Evolutionary conservation across 2,329 filamentous ascomycete genomes (phyloP), one percentile per base, ranked within the genome.

Genomic region (Lachnellula subtilissima): DNA sequence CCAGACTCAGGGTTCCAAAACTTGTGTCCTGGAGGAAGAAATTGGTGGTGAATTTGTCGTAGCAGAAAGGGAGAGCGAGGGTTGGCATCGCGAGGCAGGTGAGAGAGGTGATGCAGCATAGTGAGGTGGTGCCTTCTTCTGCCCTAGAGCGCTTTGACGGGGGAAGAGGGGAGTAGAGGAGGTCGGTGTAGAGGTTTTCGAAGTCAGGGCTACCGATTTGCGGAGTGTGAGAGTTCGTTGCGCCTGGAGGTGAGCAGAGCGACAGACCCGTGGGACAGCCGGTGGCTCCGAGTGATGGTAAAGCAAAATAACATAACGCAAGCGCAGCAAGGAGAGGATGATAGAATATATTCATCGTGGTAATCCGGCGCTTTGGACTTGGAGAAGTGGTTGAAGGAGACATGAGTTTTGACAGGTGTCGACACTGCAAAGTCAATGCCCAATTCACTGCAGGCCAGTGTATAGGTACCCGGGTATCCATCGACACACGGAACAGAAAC

Each of bases 1-100:
- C 78, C 0, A 69, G 70, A 1, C 69, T 71, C n/a, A 79, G 66
- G 2, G 73, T 76, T 12, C 77, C 77, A 51, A 71, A 76, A 15
- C 75, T 75, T 36, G 72, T 73, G 56, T 78, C 76, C 2, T 74
- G 66, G 49, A 80, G 74, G 52, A 72, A 72, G 62, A 69, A 79
- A 60, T 79, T 75, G 17, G 78, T 80, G 5, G 77, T 80, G 67
- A 77, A 80, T 53, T 73, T 73, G 65, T 80, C 78, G 68, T 78
- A 79, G 69, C 77, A 79, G 67, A 79, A 76, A 2, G 76, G 74
- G 5, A 78, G 67, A 37, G 71, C 70, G 36, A 75, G 66, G 39
- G 58, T 64, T 12, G 57, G 46, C 43, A 69, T 63, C 2, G 60
- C 51, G 5, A 68, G 58, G 53, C 67, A 68, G 25, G 60, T 63